Evolutionary conservation across 176 grass and related monocot species (phyloP).

Genomic region (Raddia guianensis): DNA sequence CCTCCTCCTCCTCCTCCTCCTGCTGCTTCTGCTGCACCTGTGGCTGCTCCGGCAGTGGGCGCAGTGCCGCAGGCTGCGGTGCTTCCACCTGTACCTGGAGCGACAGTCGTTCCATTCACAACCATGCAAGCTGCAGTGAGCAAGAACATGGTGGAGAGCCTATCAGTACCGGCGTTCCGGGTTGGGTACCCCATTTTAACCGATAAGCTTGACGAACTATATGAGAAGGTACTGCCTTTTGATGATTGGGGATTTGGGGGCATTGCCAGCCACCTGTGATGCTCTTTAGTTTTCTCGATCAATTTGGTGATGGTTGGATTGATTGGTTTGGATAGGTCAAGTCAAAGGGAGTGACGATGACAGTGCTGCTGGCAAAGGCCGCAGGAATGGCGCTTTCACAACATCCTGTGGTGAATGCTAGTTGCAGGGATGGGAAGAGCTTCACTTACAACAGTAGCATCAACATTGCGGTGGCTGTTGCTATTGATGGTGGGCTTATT

Average conservation of each 20-base stretch:
- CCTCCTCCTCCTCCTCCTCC: conserved; percentile 43
- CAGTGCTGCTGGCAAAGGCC: conserved; percentile 81
- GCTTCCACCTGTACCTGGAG: conserved; percentile 64
- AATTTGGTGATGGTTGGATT: conserved; percentile 9
- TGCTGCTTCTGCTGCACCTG: conserved; percentile 31
- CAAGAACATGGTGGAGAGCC: conserved; percentile 97
- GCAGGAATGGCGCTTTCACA: conserved; percentile 81
- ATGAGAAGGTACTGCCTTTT: conserved; percentile 69
- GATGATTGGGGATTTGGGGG: neutral
- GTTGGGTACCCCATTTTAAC: conserved; percentile 85
- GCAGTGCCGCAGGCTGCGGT: conserved; percentile 45
- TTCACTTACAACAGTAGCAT: conserved; percentile 88
- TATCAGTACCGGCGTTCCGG: conserved; percentile 76
- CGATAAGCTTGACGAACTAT: conserved; percentile 73
- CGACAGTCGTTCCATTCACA: conserved; percentile 82
- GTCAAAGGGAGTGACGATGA: conserved; percentile 95
- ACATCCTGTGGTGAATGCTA: conserved; percentile 87
- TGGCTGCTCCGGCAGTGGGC: conserved; percentile 29
- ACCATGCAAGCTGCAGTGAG: conserved; percentile 82
- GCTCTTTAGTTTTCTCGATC: conserved; percentile 1
- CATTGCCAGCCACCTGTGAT: neutral
- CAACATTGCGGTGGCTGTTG: conserved; percentile 96
- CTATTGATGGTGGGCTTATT: conserved; percentile 87
- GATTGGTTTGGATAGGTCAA: conserved; percentile 59
- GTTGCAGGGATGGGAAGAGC: conserved; percentile 89